phyloP scores from a whole-genome alignment of 495 filamentous ascomycete species.

The Aspergillus ellipticus region DNA sequence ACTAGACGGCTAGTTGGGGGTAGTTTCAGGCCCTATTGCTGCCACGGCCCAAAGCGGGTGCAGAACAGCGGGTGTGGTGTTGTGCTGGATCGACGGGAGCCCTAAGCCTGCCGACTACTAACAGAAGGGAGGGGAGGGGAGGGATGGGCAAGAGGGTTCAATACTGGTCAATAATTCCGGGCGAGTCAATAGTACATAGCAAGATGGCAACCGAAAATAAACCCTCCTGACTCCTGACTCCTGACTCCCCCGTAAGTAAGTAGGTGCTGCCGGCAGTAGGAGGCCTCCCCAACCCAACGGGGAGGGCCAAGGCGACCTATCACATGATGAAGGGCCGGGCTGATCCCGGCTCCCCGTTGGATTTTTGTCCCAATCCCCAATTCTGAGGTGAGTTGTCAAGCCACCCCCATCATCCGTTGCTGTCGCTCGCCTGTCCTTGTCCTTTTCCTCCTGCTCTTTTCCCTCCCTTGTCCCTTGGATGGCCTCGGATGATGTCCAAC shows the following conservation, averaged over 20 bases:
- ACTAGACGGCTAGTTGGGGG: neutral
- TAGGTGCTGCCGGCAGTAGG: too few relatives aligned
- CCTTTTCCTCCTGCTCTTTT: slow-evolving; percentile 6
- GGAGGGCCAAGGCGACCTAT: slow-evolving; percentile 18
- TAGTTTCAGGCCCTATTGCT: neutral
- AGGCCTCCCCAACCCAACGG: too few relatives aligned
- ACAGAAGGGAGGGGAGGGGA: neutral
- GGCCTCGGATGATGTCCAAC: slow-evolving; percentile 33
- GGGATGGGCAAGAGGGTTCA: neutral
- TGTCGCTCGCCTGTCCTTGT: slow-evolving; percentile 6
- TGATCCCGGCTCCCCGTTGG: slow-evolving; percentile 14
- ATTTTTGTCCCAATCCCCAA: slow-evolving; percentile 19
- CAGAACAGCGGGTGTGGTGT: neutral
- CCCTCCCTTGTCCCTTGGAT: slow-evolving; percentile 24
- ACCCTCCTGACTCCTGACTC: too few relatives aligned
- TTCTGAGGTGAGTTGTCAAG: slow-evolving; percentile 23
- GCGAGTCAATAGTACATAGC: neutral
- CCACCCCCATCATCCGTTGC: slow-evolving; percentile 5
- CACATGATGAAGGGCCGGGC: slow-evolving; percentile 24
- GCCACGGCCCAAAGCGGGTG: neutral
- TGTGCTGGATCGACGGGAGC: neutral
- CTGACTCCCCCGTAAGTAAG: too few relatives aligned
- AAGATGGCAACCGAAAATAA: neutral
- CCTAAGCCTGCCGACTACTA: too few relatives aligned
- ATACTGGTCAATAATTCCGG: neutral